Evolutionary conservation across 148 eudicot species (phyloP).

Genomic region (Vaccinium vitisidaea): DNA sequence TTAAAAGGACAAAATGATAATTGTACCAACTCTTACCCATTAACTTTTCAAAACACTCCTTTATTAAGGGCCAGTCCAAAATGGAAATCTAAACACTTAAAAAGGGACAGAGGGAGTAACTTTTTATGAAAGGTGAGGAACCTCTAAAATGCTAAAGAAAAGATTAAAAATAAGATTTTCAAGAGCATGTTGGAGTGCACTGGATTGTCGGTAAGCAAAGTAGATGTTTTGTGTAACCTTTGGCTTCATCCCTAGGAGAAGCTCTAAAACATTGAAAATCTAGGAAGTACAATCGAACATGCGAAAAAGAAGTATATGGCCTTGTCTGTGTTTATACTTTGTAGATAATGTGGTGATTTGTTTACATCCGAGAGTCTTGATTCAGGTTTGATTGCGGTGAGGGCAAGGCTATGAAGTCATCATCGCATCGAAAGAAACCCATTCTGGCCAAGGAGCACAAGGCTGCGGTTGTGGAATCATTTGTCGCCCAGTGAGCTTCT

Average conservation of each 20-base stretch:
- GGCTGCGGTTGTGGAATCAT: conserved; percentile 13
- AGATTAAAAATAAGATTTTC: neutral
- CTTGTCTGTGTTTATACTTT: neutral
- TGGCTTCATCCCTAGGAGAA: neutral
- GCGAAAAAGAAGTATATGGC: neutral
- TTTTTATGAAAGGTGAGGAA: neutral
- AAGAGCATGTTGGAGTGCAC: neutral
- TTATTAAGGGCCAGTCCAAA: too few relatives aligned
- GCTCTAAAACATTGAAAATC: neutral
- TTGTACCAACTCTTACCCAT: too few relatives aligned
- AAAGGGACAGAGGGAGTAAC: neutral
- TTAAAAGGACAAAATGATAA: too few relatives aligned
- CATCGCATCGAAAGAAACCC: neutral
- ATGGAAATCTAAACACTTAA: too few relatives aligned
- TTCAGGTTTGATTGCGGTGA: neutral
- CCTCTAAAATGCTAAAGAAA: neutral
- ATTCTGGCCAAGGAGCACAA: neutral
- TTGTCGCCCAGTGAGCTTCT: conserved; percentile 5
- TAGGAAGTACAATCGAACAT: neutral
- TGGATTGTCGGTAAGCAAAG: neutral
- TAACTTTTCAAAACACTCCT: too few relatives aligned
- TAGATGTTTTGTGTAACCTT: neutral
- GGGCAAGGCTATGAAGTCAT: neutral
- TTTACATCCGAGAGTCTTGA: neutral
- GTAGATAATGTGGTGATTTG: neutral